Conservation (phyloP, 2,329 filamentous ascomycete species). For the Aspergillus sp. region DNA sequence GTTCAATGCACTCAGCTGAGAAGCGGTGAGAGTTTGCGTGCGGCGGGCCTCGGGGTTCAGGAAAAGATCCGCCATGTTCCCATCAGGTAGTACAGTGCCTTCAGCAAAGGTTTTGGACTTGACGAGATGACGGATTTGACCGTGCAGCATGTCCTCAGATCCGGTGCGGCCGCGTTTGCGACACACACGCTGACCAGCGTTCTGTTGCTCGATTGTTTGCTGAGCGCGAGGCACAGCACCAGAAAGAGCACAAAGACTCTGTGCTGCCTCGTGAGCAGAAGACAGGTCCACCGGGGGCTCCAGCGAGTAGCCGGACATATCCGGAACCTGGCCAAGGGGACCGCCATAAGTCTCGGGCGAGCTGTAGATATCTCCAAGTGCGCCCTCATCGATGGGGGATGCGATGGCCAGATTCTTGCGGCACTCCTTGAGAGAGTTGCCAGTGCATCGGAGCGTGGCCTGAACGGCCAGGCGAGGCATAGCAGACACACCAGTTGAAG, state of each 20-base stretch:
- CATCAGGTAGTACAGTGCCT: constrained; percentile 34
- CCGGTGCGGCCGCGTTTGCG: constrained; percentile 45
- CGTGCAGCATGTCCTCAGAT: constrained; percentile 43
- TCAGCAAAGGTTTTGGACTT: constrained; percentile 28
- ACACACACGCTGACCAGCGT: constrained; percentile 27
- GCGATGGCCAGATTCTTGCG: constrained; percentile 39
- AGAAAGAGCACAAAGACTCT: constrained; percentile 45
- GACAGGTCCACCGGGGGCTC: constrained; percentile 32
- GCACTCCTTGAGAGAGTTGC: constrained; percentile 39
- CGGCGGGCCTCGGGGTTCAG: constrained; percentile 27
- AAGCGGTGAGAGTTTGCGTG: constrained; percentile 16
- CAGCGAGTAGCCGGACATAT: constrained; percentile 40
- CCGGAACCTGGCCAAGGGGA: constrained; percentile 29
- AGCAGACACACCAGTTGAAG: constrained; percentile 32
- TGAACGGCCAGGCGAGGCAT: constrained; percentile 41
- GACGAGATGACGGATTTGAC: constrained; percentile 42
- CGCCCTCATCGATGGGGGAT: constrained; percentile 42
- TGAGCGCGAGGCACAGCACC: constrained; percentile 31
- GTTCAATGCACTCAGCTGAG: constrained; percentile 25
- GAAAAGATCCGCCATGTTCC: constrained; percentile 34
- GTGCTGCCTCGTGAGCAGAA: constrained; percentile 40
- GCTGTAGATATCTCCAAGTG: constrained; percentile 34
- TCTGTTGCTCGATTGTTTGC: constrained; percentile 10
- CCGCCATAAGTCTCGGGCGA: constrained; percentile 38
- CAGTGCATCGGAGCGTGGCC: constrained; percentile 44